Evolutionary conservation across 441 rosid species (phyloP).

Genomic region (Raphanus hybrid): DNA sequence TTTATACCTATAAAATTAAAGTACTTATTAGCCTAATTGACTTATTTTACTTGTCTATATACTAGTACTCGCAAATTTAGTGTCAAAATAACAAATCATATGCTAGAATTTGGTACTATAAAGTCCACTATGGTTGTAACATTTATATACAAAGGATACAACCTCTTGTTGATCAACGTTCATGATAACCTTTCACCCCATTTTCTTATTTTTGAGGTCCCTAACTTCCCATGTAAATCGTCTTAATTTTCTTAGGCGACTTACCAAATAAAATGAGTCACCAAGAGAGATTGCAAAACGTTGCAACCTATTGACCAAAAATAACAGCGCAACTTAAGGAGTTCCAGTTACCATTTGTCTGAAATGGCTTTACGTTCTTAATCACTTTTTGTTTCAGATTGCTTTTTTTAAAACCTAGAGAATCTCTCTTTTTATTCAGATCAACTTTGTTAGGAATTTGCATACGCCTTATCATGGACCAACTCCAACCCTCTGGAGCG

Average conservation of each 20-base stretch:
- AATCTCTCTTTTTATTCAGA: no score
- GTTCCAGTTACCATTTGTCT: neutral
- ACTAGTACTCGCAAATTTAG: neutral
- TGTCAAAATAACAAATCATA: neutral
- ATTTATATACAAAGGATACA: no score
- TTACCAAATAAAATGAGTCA: neutral
- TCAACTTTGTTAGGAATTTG: no score
- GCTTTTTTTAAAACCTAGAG: no score
- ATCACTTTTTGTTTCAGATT: no score
- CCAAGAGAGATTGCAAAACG: neutral
- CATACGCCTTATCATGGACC: no score
- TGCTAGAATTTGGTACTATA: no score
- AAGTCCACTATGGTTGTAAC: no score
- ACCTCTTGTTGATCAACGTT: neutral
- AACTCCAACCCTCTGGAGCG: no score
- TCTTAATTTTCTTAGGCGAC: neutral
- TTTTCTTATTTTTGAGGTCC: neutral
- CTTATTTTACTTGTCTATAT: neutral
- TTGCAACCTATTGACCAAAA: neutral
- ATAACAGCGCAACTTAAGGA: neutral
- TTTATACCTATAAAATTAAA: neutral
- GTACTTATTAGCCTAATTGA: neutral
- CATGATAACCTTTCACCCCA: neutral
- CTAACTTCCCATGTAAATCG: neutral
- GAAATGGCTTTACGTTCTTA: neutral